Conservation (phyloP, 2,329 filamentous ascomycete species). For the Colletotrichum tabaci region DNA sequence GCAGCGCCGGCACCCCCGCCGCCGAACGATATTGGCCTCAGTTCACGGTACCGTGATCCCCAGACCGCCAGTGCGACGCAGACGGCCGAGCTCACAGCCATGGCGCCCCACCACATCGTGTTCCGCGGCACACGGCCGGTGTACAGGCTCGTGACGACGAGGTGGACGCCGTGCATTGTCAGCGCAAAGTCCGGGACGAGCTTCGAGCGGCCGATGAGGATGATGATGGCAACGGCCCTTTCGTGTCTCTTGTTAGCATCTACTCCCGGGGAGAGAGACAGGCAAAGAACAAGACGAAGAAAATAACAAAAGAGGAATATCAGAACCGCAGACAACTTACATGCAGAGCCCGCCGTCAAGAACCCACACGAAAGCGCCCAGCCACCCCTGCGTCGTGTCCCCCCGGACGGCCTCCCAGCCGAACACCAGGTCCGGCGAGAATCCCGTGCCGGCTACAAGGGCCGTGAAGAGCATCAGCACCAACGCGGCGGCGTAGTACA, state of each 20-base stretch:
- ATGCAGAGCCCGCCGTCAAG: slow-evolving; percentile 69
- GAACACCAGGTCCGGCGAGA: slow-evolving; percentile 69
- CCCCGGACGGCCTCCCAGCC: slow-evolving; percentile 72
- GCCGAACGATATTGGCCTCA: slow-evolving; percentile 90
- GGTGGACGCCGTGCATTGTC: slow-evolving; percentile 87
- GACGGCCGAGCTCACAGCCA: slow-evolving; percentile 62
- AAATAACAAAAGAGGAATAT: background rate
- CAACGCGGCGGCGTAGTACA: slow-evolving; percentile 68
- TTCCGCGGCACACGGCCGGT: slow-evolving; percentile 82
- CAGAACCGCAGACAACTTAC: slow-evolving; percentile 50
- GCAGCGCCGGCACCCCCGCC: slow-evolving; percentile 59
- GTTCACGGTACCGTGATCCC: slow-evolving; percentile 91
- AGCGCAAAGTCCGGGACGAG: slow-evolving; percentile 95
- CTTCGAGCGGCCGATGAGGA: slow-evolving; percentile 90
- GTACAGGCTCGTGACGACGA: slow-evolving; percentile 84
- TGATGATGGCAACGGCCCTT: slow-evolving; percentile 86
- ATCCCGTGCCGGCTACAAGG: slow-evolving; percentile 70
- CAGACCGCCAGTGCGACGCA: slow-evolving; percentile 81
- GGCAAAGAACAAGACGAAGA: background rate
- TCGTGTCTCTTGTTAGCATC: background rate
- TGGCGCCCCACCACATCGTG: slow-evolving; percentile 86
- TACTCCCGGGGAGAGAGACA: too few species aligned
- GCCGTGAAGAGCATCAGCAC: slow-evolving; percentile 71
- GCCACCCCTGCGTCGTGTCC: slow-evolving; percentile 74
- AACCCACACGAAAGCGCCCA: slow-evolving; percentile 71